Evolutionary conservation across 2,329 filamentous ascomycete species (phyloP), one percentile per base, ranked within the genome.

Genomic region (Aspergillus sp.): DNA sequence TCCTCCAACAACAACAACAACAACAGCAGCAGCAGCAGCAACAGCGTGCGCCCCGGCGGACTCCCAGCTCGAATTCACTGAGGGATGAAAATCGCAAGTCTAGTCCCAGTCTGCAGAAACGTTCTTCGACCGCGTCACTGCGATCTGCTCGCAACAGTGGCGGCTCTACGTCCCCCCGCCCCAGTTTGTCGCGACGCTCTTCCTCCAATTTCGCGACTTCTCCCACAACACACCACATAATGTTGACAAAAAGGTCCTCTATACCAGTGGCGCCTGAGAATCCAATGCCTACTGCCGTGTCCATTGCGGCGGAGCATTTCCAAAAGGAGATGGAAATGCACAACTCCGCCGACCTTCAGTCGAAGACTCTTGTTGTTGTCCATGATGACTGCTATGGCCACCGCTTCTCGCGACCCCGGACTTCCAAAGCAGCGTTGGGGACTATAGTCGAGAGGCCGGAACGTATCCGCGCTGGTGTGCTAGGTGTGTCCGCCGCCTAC

Each of bases 351-450:
- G 59, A 67, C 43, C 48, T 66, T 6, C 50, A 60, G 9, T 66
- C 76, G 3, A 73, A 90, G 47, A 89, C 89, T 0, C 69, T 94
- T 5, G 90, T 97, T 37, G 78, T 98, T 28, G 72, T 98, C 2
- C 90, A 97, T 58, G 93, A 98, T 69, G 84, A 86, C 42, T 95
- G 91, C 67, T 98, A 97, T 63, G 90, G 91, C 26, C 93, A 98
- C 69, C 84, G 90, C 19, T 98, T 83, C 66, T 88, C 90, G 8
- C 79, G 93, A 36, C 89, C 89, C 4, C 84, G 86, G 55, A 85
- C 89, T 1, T 85, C 82, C 19, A 85, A 85, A 57, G 77, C 73
- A 36, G 78, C 79, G 11, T 75, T 97, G 1, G 81, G 74, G 57
- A 86, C 83, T 44, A 95, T 98, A 52, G 90, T 98, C 39, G 93